Conservation (phyloP, 108 stramenopile genomes). For the Schizochytrium sp. region DNA sequence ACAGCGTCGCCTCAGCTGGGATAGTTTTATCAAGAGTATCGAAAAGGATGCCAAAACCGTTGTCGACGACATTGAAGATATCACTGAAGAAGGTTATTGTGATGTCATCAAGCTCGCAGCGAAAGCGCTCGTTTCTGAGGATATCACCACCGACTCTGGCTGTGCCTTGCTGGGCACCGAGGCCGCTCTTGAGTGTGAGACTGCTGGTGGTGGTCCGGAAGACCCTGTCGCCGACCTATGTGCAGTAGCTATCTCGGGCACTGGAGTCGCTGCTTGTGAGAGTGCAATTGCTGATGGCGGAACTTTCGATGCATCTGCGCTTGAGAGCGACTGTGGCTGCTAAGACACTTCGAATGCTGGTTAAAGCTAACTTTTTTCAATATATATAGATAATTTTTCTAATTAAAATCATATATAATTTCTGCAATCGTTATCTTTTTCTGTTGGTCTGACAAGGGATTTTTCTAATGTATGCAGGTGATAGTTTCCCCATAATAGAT, state of each 20-base stretch:
- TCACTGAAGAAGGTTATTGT: not conserved
- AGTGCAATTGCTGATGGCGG: slow-evolving; percentile 7
- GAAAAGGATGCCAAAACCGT: not conserved
- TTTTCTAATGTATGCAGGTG: too few species aligned
- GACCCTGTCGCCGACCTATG: slow-evolving; percentile 10
- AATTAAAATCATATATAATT: too few species aligned
- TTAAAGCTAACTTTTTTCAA: too few species aligned
- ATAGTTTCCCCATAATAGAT: too few species aligned
- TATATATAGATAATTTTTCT: too few species aligned
- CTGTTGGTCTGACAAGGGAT: too few species aligned
- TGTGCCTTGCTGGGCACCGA: slow-evolving; percentile 18
- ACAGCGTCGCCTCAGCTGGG: too few species aligned
- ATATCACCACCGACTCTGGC: not conserved
- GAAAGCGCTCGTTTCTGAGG: not conserved
- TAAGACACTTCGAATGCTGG: not conserved
- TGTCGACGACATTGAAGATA: not conserved
- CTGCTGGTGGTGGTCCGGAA: slow-evolving; percentile 19
- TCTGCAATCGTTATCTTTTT: too few species aligned
- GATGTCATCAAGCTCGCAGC: not conserved
- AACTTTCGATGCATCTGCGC: not conserved
- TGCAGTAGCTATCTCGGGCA: not conserved
- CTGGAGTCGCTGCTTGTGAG: not conserved
- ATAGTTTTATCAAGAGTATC: not conserved
- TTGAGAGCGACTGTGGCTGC: slow-evolving; percentile 21
- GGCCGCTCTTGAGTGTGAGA: slow-evolving; percentile 29